A percentile compares a stretch with the other conserved stretches of the same genome.
These are phyloP conservation scores for Apiospora marii DNA, from an alignment of 2,329 filamentous ascomycete species.

Conservation along the genomic window DNA sequence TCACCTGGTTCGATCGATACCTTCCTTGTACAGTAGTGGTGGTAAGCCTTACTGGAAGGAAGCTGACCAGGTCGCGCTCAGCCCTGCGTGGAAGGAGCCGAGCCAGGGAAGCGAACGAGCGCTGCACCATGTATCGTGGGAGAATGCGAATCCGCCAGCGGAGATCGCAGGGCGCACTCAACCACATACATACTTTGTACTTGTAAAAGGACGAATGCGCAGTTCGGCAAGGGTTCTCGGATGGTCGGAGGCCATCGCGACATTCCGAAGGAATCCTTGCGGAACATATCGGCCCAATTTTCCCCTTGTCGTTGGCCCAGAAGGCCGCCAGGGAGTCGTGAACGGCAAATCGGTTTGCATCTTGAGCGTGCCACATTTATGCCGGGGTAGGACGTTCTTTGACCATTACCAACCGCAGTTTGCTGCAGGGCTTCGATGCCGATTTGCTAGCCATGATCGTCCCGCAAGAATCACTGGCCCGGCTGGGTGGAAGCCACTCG, in stretches of 20 bases:
- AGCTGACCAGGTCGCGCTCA: background rate
- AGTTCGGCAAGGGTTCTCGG: background rate
- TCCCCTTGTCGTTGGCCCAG: background rate
- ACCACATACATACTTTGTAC: background rate
- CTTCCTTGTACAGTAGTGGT: background rate
- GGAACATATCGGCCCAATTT: background rate
- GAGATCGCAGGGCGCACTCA: constrained; percentile 1
- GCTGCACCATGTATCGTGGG: background rate
- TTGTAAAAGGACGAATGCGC: background rate
- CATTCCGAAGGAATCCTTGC: constrained; percentile 2
- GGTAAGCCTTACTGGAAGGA: background rate
- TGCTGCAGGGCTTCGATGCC: background rate
- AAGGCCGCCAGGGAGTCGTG: background rate
- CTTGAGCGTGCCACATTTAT: background rate
- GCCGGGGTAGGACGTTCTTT: background rate
- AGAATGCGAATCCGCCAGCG: constrained; percentile 4
- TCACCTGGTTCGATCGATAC: background rate
- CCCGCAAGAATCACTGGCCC: background rate
- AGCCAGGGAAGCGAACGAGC: background rate
- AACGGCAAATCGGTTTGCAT: background rate
- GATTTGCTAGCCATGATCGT: background rate
- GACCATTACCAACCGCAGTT: background rate
- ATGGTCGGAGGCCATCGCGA: constrained; percentile 1
- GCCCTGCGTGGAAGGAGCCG: background rate
- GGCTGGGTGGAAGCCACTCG: background rate